Conservation (phyloP, 2,329 filamentous ascomycete genomes). For the Sporothrix brasiliensis region DNA sequence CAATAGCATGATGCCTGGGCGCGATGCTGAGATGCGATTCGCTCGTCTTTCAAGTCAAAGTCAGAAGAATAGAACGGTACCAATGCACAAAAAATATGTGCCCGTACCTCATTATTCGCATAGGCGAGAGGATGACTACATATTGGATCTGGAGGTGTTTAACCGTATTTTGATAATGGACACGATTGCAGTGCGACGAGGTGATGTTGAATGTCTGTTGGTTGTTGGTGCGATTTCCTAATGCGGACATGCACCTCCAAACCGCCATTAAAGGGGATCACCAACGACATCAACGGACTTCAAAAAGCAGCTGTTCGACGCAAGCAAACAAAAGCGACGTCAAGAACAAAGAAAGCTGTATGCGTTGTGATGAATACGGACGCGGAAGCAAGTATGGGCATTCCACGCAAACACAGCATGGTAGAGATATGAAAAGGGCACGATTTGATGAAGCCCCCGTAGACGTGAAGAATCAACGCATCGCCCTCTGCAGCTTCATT, state of each 20-base stretch:
- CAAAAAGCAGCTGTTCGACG: neutral
- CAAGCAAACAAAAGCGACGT: neutral
- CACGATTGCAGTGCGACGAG: neutral
- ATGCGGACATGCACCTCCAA: constrained; percentile 9
- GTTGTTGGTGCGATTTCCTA: constrained; percentile 19
- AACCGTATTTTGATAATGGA: neutral
- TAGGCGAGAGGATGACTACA: neutral
- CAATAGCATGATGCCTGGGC: neutral
- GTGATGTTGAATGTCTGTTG: neutral
- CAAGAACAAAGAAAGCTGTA: constrained; percentile 1
- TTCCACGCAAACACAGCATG: neutral
- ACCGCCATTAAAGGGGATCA: neutral
- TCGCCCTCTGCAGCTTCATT: neutral
- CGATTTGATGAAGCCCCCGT: neutral
- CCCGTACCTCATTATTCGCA: neutral
- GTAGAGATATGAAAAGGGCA: constrained; percentile 5
- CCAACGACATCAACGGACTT: neutral
- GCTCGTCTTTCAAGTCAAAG: no score
- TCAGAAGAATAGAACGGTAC: neutral
- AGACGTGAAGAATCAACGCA: neutral
- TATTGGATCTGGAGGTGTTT: no score
- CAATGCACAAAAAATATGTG: constrained; percentile 5
- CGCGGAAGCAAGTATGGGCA: neutral
- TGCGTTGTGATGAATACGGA: neutral
- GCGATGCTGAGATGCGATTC: neutral